A percentile compares a stretch with the other conserved stretches of the same genome.
Conservation (phyloP, 192 early-diverging fungal species). For the Coemansia biformis region DNA sequence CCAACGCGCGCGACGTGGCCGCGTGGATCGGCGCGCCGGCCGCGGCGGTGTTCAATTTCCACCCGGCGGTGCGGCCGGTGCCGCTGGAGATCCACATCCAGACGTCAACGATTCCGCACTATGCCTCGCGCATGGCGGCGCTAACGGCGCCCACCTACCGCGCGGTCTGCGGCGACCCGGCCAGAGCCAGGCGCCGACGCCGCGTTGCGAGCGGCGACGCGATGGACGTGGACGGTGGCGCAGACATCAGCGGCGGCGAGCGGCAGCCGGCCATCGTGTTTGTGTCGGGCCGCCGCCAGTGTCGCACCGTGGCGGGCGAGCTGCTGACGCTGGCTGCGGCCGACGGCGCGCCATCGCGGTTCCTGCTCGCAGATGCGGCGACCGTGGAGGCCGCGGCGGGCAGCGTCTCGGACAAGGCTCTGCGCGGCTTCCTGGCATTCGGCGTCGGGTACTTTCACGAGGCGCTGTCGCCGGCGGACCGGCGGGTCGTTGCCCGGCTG, state of each 20-base stretch:
- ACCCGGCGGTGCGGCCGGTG: conserved; percentile 85
- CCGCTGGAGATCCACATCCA: conserved; percentile 96
- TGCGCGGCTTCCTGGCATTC: conserved; percentile 64
- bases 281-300: conserved; percentile 87
- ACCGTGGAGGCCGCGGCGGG: no score
- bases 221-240: conserved; percentile 1
- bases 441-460: conserved; percentile 94
- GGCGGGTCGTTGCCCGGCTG: conserved; percentile 63
- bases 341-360: conserved; percentile 68
- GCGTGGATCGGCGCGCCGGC: conserved; percentile 90
- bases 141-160: conserved; percentile 71
- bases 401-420: conserved; percentile 70
- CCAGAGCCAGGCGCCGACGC: no score
- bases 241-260: conserved; percentile 8
- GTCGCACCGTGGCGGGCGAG: conserved; percentile 79
- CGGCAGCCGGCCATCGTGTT: conserved; percentile 78
- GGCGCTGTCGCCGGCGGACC: conserved; percentile 72
- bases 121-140: conserved; percentile 92
- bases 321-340: conserved; percentile 75
- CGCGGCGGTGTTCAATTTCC: conserved; percentile 87
- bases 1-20: conserved; percentile 97
- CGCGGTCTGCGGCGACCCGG: no score
- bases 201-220: conserved; percentile 5
- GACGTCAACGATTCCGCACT: conserved; percentile 85
- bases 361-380: conserved; percentile 59